Evolutionary conservation across 139 green algal genomes (phyloP).

Genomic region (Axilococcus clingmanii): DNA sequence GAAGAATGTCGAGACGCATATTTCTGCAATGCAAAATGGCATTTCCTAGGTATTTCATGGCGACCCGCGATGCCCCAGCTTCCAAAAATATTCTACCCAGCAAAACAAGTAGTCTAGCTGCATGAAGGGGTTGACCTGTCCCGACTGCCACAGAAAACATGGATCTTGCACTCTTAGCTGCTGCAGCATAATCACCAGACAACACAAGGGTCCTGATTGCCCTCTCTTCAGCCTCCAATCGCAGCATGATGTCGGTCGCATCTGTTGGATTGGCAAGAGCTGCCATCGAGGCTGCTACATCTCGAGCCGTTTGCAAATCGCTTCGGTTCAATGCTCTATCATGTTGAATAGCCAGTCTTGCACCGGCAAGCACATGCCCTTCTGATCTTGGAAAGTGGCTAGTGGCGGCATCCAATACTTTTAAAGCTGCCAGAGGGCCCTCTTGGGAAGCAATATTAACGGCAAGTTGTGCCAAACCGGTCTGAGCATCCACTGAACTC

Average conservation of each 20-base stretch:
- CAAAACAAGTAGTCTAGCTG: slow-evolving; percentile 35
- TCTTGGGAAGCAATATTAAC: slow-evolving; percentile 13
- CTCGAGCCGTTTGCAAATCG: slow-evolving; percentile 20
- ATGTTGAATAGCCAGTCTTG: slow-evolving; percentile 32
- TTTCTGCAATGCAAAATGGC: slow-evolving; percentile 12
- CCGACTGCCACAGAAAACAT: slow-evolving; percentile 13
- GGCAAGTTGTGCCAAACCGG: slow-evolving; percentile 34
- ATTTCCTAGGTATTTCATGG: slow-evolving; percentile 37
- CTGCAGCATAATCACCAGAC: slow-evolving; percentile 6
- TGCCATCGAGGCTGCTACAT: slow-evolving; percentile 18
- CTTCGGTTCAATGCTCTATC: slow-evolving; percentile 24
- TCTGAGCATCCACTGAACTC: slow-evolving; percentile 11
- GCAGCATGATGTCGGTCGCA: background rate
- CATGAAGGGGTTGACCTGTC: slow-evolving; percentile 16
- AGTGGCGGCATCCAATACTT: slow-evolving; percentile 20
- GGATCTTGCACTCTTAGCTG: slow-evolving; percentile 5
- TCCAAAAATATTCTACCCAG: slow-evolving; percentile 29
- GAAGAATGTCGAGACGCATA: slow-evolving; percentile 32
- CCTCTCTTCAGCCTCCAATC: slow-evolving; percentile 20
- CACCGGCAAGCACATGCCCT: slow-evolving; percentile 19
- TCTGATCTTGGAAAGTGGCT: slow-evolving; percentile 7
- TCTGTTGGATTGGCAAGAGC: slow-evolving; percentile 26
- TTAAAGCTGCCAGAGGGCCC: slow-evolving; percentile 20
- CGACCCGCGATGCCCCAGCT: slow-evolving; percentile 21
- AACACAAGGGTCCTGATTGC: background rate